Base-by-base conservation (phyloP, 148 eudicot species). In the Mesembryanthemum crystallinum region DNA sequence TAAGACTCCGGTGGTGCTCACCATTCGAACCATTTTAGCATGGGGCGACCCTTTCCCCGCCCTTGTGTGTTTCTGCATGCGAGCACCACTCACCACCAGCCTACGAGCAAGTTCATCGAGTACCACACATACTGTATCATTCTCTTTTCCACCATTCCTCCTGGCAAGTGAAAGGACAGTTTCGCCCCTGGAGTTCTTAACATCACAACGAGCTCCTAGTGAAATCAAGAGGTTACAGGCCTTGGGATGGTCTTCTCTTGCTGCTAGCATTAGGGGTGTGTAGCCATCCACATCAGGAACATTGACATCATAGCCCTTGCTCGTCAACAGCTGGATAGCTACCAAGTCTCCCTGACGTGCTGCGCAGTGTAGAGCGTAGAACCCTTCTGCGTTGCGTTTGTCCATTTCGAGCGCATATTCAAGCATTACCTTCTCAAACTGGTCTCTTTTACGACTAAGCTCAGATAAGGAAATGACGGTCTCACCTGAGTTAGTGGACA, bases 221-320 rank as follows among this genome's bases (percentile, higher is more conserved):
- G 87, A 80, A 52, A 95, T 86, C 73, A 95, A 75, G 73, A 85
- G 83, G 81, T 81, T 67, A 33, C 97, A 90, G 57, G 85, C 77
- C 7, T 73, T 58, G 21, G 79, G 90, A 69, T 89, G 89, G 68
- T 92, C 94, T 83, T 87, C 97, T 67, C 79, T 88, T 21, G 97
- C 96, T 1, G 97, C 97, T 71, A 89, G 73, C 99, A 95, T 95
- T 29, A 92, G 86, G 5, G 99, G 96, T 1, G 96, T 90, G 80
- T 92, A 88, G 43, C 88, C 87, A 43, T 92, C 96, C 23, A 86
- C 84, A 37, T 92, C 94, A 1, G 79, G 74, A 25, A 72, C 66
- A 62, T 95, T 87, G 49, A 92, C 83, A 75, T 95, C 94, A 42
- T 92, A 92, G 0, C 93, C 99, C 77, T 83, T 90, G 7, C 75